A percentile compares a stretch with the other conserved stretches of the same genome.
Evolutionary conservation across 805 yeast species (phyloP).

Genomic region (Kluyveromyces lactis): DNA sequence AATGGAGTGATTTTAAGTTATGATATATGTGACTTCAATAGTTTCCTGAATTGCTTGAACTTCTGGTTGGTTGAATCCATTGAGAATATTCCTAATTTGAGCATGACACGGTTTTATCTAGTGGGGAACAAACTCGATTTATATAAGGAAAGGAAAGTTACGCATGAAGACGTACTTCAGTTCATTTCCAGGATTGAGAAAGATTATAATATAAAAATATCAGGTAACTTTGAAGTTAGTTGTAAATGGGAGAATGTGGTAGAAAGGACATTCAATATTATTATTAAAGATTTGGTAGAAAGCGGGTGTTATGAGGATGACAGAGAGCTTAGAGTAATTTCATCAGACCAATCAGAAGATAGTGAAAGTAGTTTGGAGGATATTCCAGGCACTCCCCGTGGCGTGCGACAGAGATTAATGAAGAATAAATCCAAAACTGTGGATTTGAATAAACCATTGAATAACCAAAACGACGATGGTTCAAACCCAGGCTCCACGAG

Average conservation of each 20-base stretch:
- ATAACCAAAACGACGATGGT: neutral
- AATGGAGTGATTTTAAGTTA: constrained; percentile 38
- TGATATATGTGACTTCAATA: constrained; percentile 33
- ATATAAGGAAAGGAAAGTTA: constrained; percentile 30
- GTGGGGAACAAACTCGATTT: constrained; percentile 40
- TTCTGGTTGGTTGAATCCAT: constrained; percentile 38
- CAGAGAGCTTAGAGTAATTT: constrained; percentile 3
- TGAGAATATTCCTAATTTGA: constrained; percentile 26
- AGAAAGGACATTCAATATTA: constrained; percentile 31
- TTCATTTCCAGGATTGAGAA: constrained; percentile 26
- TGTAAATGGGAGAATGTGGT: constrained; percentile 35
- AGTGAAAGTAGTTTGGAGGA: constrained; percentile 1
- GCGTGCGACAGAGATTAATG: constrained; percentile 5
- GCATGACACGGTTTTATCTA: constrained; percentile 31
- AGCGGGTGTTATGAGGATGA: constrained; percentile 33
- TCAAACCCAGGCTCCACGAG: neutral
- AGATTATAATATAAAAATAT: constrained; percentile 27
- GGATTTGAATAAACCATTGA: constrained; percentile 1
- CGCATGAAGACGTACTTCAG: constrained; percentile 32
- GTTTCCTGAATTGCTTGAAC: constrained; percentile 32
- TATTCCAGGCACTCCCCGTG: constrained; percentile 1
- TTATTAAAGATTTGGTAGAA: constrained; percentile 35
- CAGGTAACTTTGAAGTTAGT: constrained; percentile 40
- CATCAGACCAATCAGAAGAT: constrained; percentile 5
- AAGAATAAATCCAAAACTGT: neutral